A percentile compares a stretch with the other conserved stretches of the same genome.
These are phyloP conservation scores for Pythium dissimile DNA, from an alignment of 352 stramenopile genomes.

Conservation along the genomic window DNA sequence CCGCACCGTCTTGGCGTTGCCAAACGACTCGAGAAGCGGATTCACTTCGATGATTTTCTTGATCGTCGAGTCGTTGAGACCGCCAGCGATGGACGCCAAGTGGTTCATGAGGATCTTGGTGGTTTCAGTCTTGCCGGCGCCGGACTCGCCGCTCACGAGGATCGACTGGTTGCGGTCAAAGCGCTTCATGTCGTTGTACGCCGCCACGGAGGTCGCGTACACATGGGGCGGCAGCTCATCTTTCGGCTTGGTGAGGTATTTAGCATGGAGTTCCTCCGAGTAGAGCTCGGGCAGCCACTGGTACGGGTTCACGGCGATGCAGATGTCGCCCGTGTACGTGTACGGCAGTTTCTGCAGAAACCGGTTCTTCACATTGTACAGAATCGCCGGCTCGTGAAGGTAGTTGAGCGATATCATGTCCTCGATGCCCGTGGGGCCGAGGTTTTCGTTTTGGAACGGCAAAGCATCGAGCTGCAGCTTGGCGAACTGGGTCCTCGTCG, in stretches of 20 bases:
- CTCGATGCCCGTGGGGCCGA: slow-evolving; percentile 59
- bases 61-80: slow-evolving; percentile 69
- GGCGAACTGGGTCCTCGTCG: slow-evolving; percentile 56
- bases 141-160: slow-evolving; percentile 82
- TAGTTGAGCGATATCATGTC: slow-evolving; percentile 89
- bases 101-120: slow-evolving; percentile 91
- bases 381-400: slow-evolving; percentile 87
- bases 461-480: slow-evolving; percentile 67
- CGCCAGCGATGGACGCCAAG: slow-evolving; percentile 65
- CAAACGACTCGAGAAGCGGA: slow-evolving; percentile 81
- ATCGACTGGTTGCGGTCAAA: slow-evolving; percentile 78
- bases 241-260: slow-evolving; percentile 61
- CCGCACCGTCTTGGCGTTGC: slow-evolving; percentile 58
- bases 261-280: slow-evolving; percentile 53
- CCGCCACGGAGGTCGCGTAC: slow-evolving; percentile 64
- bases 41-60: slow-evolving; percentile 84
- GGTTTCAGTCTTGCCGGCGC: slow-evolving; percentile 86
- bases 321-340: slow-evolving; percentile 96
- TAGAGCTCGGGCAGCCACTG: slow-evolving; percentile 89
- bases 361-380: slow-evolving; percentile 89
- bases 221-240: slow-evolving; percentile 68
- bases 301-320: slow-evolving; percentile 97
- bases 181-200: slow-evolving; percentile 66
- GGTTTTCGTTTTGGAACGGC: slow-evolving; percentile 75
- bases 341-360: slow-evolving; percentile 90